phyloP scores from a whole-genome alignment of 2,329 filamentous ascomycete species.

The Xylariaceae sp. region DNA sequence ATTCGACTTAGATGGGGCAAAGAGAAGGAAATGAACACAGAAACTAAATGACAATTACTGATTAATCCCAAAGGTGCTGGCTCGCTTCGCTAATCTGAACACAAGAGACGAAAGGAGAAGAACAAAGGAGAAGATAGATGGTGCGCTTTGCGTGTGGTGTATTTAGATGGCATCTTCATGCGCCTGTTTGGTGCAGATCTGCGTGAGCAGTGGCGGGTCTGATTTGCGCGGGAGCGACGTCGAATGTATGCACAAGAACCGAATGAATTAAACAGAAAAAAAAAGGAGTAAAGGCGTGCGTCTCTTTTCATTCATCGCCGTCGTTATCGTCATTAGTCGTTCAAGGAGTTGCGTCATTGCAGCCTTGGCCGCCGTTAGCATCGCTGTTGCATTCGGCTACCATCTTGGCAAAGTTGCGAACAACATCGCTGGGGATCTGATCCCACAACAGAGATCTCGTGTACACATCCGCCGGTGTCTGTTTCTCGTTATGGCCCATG shows the following conservation, averaged over 20 bases:
- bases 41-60: not conserved
- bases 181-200: conserved; percentile 4
- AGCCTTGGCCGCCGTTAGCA: conserved; percentile 37
- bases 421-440: conserved; percentile 85
- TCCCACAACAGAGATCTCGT: conserved; percentile 91
- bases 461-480: conserved; percentile 80
- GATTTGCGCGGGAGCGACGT: conserved; percentile 29
- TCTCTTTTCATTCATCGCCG: conserved; percentile 24
- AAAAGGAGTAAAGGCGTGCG: too few relatives aligned
- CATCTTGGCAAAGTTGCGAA: conserved; percentile 88
- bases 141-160: not conserved
- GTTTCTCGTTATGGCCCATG: conserved; percentile 68
- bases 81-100: conserved; percentile 32
- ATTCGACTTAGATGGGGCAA: too few relatives aligned
- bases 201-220: conserved; percentile 32
- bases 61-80: conserved; percentile 32
- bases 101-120: conserved; percentile 26
- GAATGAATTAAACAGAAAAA: conserved; percentile 25
- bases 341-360: conserved; percentile 40
- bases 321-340: conserved; percentile 36
- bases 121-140: conserved; percentile 23
- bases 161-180: not conserved
- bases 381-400: conserved; percentile 70
- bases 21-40: conserved; percentile 5
- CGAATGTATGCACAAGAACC: conserved; percentile 27